Conservation (phyloP, 148 eudicot genomes). For the Silene latifolia region DNA sequence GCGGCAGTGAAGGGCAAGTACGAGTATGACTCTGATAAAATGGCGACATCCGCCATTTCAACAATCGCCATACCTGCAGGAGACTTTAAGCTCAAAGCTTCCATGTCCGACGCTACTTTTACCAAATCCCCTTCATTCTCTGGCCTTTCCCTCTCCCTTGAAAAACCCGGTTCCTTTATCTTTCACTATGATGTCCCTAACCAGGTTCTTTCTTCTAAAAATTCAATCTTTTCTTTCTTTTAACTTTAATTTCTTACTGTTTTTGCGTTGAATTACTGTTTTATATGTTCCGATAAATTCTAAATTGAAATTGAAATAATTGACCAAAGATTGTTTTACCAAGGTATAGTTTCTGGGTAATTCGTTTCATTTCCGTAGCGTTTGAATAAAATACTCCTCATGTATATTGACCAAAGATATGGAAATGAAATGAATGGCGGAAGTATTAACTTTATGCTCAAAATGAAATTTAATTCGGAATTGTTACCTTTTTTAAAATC, state of each 20-base stretch:
- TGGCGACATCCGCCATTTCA: conserved; percentile 42
- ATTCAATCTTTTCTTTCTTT: background rate
- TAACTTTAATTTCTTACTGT: background rate
- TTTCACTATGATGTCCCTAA: conserved; percentile 78
- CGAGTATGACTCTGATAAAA: conserved; percentile 46
- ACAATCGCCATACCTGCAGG: conserved; percentile 61
- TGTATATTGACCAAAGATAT: too few relatives aligned
- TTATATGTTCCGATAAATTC: too few relatives aligned
- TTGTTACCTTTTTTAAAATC: too few relatives aligned
- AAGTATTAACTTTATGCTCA: too few relatives aligned
- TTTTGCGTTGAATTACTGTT: background rate
- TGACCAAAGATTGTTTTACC: background rate
- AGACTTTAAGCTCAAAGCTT: conserved; percentile 71
- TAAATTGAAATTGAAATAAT: background rate
- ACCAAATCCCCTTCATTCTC: conserved; percentile 63
- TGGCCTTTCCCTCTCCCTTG: conserved; percentile 63
- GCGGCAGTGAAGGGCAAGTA: conserved; percentile 58
- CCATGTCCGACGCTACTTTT: conserved; percentile 75
- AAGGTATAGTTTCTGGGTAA: too few relatives aligned
- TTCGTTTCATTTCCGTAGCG: too few relatives aligned
- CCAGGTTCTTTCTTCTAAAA: conserved; percentile 33
- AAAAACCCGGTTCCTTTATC: conserved; percentile 73
- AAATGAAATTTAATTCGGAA: too few relatives aligned
- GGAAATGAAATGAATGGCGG: too few relatives aligned
- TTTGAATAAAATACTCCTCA: too few relatives aligned